phyloP scores from a whole-genome alignment of 371 early-diverging fungal genomes.

The Lichtheimia hyalospora region DNA sequence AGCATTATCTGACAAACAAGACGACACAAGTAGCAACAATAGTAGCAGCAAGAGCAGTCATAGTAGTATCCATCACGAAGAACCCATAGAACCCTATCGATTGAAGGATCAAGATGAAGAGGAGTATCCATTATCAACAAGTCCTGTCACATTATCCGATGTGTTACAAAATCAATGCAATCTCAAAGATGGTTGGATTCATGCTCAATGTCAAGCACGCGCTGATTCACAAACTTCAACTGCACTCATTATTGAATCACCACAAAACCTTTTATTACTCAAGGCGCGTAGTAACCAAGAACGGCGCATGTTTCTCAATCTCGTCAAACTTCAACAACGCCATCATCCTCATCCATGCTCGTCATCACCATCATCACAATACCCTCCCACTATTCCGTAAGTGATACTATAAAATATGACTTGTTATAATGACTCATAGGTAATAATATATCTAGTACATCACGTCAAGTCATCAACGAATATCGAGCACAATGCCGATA shows the following conservation, averaged over 20 bases:
- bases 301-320: conserved; percentile 10
- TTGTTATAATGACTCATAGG: background rate
- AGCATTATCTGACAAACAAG: background rate
- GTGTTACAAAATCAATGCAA: background rate
- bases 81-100: background rate
- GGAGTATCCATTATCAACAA: background rate
- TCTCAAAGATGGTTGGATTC: conserved; percentile 6
- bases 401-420: background rate
- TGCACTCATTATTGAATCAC: background rate
- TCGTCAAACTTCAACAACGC: conserved; percentile 1
- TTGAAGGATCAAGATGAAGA: background rate
- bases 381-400: no score
- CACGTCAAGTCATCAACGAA: background rate
- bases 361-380: no score
- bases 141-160: conserved; percentile 2
- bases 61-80: background rate
- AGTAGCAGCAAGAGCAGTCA: background rate
- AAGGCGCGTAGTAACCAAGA: background rate
- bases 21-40: background rate
- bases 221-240: background rate
- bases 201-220: conserved; percentile 3
- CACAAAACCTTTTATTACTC: background rate
- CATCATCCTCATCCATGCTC: background rate
- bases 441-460: background rate
- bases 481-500: background rate